Conservation (phyloP, 768 basidiomycete genomes). For the Mycena rosella region DNA sequence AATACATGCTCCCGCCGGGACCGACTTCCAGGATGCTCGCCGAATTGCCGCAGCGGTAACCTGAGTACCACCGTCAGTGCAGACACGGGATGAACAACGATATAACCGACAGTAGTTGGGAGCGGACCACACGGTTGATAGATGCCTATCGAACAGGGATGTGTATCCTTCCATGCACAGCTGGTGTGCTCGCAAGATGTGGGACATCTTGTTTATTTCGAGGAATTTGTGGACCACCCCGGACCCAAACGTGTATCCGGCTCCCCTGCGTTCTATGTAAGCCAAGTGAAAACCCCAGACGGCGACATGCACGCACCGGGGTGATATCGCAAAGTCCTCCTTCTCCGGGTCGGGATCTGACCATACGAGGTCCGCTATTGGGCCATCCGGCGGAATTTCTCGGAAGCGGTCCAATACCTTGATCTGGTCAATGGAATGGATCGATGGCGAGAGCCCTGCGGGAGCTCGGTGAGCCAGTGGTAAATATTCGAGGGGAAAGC, state of each 20-base stretch:
- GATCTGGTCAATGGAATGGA: conserved; percentile 99
- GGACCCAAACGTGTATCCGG: conserved; percentile 98
- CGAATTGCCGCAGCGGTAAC: conserved; percentile 95
- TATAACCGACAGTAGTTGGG: conserved; percentile 95
- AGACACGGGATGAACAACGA: conserved; percentile 48
- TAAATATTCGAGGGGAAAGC: conserved; percentile 29
- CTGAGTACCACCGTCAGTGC: not conserved
- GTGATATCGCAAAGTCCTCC: conserved; percentile 99
- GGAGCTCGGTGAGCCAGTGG: conserved; percentile 30
- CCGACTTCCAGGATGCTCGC: conserved; percentile 97
- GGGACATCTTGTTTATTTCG: conserved; percentile 95
- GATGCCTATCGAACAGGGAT: conserved; percentile 93
- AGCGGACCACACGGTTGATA: conserved; percentile 98
- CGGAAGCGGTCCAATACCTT: conserved; percentile 99
- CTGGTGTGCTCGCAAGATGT: conserved; percentile 97
- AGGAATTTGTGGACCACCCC: conserved; percentile 98
- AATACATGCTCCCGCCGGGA: conserved; percentile 87
- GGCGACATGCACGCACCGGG: conserved; percentile 70
- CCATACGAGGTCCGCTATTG: conserved; percentile 99
- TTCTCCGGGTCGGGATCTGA: conserved; percentile 98
- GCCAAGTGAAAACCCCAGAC: conserved; percentile 29
- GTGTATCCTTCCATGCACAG: conserved; percentile 99
- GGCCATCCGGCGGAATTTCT: conserved; percentile 99
- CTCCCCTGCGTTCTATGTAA: conserved; percentile 75
- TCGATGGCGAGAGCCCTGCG: conserved; percentile 93